phyloP scores from a whole-genome alignment of 2,329 filamentous ascomycete genomes.

The Teratosphaeria nubilosa region DNA sequence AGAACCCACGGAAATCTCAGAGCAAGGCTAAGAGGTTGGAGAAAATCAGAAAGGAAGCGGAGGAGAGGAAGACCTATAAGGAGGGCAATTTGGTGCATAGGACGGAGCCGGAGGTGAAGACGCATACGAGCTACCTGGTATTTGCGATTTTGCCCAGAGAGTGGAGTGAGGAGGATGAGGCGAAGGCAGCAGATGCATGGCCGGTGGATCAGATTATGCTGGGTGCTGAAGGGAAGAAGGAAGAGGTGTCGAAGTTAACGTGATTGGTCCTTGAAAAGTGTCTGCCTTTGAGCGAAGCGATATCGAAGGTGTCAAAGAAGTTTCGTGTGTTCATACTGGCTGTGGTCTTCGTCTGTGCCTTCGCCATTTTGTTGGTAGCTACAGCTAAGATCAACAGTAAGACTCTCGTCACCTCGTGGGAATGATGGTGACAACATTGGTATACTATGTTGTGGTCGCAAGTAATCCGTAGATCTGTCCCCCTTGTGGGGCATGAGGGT shows the following conservation, averaged over 20 bases:
- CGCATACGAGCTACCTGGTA: constrained; percentile 91
- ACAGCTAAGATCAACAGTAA: background rate
- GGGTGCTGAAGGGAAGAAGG: background rate
- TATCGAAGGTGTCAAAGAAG: background rate
- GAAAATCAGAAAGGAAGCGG: constrained; percentile 25
- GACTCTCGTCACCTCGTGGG: too few species aligned
- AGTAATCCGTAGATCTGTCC: background rate
- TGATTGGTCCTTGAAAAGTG: background rate
- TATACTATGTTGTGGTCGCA: background rate
- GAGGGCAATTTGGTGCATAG: constrained; percentile 71
- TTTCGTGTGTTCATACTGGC: background rate
- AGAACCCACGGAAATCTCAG: constrained; percentile 29
- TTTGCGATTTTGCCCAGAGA: constrained; percentile 82
- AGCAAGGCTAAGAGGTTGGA: constrained; percentile 20
- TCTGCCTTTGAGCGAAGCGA: background rate
- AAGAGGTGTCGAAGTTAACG: background rate
- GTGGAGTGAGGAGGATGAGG: constrained; percentile 78
- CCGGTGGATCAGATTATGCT: background rate
- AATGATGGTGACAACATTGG: background rate
- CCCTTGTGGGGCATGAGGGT: background rate
- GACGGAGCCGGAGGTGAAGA: constrained; percentile 81
- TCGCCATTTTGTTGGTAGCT: background rate
- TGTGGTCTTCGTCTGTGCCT: background rate
- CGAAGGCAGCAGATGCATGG: constrained; percentile 24
- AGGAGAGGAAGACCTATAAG: constrained; percentile 52